A percentile compares a stretch with the other conserved stretches of the same genome.
Conservation (phyloP, 2,329 filamentous ascomycete genomes). For the Kalmusia sp. region DNA sequence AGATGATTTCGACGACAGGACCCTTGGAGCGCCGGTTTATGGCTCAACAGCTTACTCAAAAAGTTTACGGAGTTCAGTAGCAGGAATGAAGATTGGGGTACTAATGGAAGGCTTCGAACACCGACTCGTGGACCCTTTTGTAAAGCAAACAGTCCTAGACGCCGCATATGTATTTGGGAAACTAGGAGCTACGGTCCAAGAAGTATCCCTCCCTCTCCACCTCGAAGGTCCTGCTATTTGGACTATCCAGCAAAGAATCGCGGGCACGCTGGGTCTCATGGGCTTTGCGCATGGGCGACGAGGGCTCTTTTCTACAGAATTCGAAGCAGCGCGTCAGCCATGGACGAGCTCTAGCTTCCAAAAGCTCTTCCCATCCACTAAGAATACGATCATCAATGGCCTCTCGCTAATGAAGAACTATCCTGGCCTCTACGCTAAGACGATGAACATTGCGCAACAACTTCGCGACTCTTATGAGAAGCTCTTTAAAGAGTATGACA, state of each 20-base stretch:
- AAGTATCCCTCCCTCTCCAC: constrained; percentile 35
- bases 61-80: constrained; percentile 20
- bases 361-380: constrained; percentile 55
- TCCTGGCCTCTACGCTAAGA: constrained; percentile 50
- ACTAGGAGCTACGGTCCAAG: constrained; percentile 56
- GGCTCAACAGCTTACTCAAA: constrained; percentile 29
- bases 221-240: constrained; percentile 49
- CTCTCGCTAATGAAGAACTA: constrained; percentile 47
- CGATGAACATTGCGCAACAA: constrained; percentile 49
- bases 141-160: constrained; percentile 49
- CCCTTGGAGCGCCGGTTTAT: constrained; percentile 32
- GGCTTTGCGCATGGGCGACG: constrained; percentile 28
- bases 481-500: constrained; percentile 45
- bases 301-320: constrained; percentile 29
- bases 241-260: constrained; percentile 51
- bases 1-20: constrained; percentile 40
- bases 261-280: constrained; percentile 52
- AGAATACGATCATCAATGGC: constrained; percentile 56
- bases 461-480: constrained; percentile 49
- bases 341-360: constrained; percentile 59
- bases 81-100: constrained; percentile 34
- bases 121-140: constrained; percentile 45
- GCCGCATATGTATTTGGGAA: constrained; percentile 49
- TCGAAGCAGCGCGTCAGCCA: constrained; percentile 55
- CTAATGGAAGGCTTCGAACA: constrained; percentile 34